Evolutionary conservation across 164 flowering plant species (phyloP).

Genomic region (Magnolia changhungtana): DNA sequence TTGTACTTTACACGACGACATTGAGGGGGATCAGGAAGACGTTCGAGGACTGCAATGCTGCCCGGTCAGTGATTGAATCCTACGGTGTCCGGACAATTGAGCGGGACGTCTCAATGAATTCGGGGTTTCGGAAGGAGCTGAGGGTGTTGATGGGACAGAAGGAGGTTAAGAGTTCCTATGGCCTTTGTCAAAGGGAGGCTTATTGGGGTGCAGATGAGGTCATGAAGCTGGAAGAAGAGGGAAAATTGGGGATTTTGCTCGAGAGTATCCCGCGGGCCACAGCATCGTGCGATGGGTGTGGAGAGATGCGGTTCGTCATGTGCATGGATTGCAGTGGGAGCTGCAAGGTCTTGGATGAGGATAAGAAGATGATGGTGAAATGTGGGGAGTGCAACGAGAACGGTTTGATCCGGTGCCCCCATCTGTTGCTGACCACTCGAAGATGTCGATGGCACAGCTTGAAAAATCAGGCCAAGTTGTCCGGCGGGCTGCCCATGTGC

Average conservation of each 20-base stretch:
- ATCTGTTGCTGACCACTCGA: slow-evolving; percentile 53
- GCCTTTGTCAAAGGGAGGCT: slow-evolving; percentile 79
- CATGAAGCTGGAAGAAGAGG: slow-evolving; percentile 61
- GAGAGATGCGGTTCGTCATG: slow-evolving; percentile 73
- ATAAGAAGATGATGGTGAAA: slow-evolving; percentile 38
- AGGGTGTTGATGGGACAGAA: slow-evolving; percentile 41
- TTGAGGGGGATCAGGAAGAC: slow-evolving; percentile 77
- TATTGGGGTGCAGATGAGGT: slow-evolving; percentile 87
- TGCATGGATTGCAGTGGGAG: slow-evolving; percentile 84
- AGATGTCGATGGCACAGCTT: no score
- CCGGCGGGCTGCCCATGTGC: no score
- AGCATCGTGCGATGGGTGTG: slow-evolving; percentile 79
- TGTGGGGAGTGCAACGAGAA: slow-evolving; percentile 94
- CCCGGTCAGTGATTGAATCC: slow-evolving; percentile 51
- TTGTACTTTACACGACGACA: slow-evolving; percentile 78
- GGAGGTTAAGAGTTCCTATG: slow-evolving; percentile 40
- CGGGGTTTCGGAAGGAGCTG: slow-evolving; percentile 75
- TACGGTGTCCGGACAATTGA: slow-evolving; percentile 52
- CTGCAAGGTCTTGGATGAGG: slow-evolving; percentile 45
- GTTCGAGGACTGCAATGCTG: slow-evolving; percentile 73
- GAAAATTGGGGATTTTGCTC: slow-evolving; percentile 40
- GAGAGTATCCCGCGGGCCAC: slow-evolving; percentile 52
- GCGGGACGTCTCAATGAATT: slow-evolving; percentile 85
- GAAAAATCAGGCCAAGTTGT: no score
- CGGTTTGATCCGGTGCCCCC: slow-evolving; percentile 83